Evolutionary conservation across 768 basidiomycete species (phyloP), one percentile per base, ranked within the genome.

Genomic region (Lyophyllum semitale): DNA sequence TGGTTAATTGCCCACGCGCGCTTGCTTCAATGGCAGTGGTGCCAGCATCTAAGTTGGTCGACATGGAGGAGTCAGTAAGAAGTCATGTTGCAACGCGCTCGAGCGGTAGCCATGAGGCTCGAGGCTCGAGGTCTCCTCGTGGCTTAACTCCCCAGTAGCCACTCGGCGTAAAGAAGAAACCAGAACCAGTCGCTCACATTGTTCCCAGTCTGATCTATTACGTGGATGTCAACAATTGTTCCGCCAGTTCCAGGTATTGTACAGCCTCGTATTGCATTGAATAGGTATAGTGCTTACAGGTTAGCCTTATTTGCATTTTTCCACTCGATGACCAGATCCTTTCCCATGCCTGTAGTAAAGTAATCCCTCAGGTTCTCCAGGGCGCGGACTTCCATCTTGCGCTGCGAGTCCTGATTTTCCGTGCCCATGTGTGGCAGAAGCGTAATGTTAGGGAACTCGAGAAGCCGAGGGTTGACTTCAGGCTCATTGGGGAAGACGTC

Each of bases 361-460:
- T 81, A 93, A 63, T 92, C 89, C 57, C 73, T 79, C 52, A 95
- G 67, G 64, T 95, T 93, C 25, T 80, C 82, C 59, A 95, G 75
- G 8, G 92, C 89, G n/a, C 89, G 83, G 32, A 92, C 77, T 72
- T 94, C 93, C 92, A 94, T 94, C 67, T 80, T 80, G 54, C 78
- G 79, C 67, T 91, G 89, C 6, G 88, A 81, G 63, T 95, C 93
- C 59, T 84, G 83, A 50, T 84, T 94, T 68, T 91, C 87, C 0
- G 93, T 94, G 7, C 95, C 95, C 86, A 96, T 87, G 69, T 96
- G 95, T 0, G 95, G 95, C 18, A 98, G 79, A 8, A 98, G 77
- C 27, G 88, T 88, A 58, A 93, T 87, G 59, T 93, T 85, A 8
- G 88, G 85, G 70, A 92, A 91, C n/a, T 83, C 81, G 52, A 95